phyloP scores from a whole-genome alignment of 345 rosid species.

The Bruguiera sexangula region DNA sequence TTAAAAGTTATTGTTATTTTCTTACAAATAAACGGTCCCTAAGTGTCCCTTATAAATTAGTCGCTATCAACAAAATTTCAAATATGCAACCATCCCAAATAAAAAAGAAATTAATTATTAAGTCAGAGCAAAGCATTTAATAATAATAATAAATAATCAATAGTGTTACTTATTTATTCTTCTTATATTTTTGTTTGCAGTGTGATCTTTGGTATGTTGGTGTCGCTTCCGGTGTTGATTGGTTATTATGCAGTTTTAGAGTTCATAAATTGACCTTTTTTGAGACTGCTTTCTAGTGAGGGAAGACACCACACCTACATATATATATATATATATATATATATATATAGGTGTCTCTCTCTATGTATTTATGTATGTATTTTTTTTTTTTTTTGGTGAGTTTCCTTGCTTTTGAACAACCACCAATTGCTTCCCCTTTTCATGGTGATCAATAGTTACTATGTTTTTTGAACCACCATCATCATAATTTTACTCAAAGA shows the following conservation, averaged over 20 bases:
- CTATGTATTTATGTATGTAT: not conserved
- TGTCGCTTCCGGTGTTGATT: conserved; percentile 57
- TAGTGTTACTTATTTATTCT: not conserved
- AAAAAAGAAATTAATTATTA: not conserved
- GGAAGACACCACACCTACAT: not conserved
- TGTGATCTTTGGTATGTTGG: conserved; percentile 72
- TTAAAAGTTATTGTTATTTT: too few species aligned
- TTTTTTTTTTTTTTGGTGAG: not conserved
- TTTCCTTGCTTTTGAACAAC: too few species aligned
- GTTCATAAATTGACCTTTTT: conserved; percentile 6
- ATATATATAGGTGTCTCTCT: too few species aligned
- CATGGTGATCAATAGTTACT: too few species aligned
- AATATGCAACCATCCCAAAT: too few species aligned
- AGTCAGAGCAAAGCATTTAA: not conserved
- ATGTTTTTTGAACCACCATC: too few species aligned
- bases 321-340: not conserved
- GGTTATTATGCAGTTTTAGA: conserved; percentile 51
- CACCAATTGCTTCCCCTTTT: too few species aligned
- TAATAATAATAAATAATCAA: not conserved
- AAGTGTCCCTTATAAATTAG: too few species aligned
- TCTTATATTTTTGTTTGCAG: conserved; percentile 31
- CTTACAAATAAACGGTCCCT: too few species aligned
- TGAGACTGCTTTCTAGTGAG: not conserved
- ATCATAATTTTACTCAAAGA: too few species aligned
- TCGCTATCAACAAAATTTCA: too few species aligned